Evolutionary conservation across 768 basidiomycete genomes (phyloP), one percentile per base, ranked within the genome.

Genomic region (Flagelloscypha sp.): DNA sequence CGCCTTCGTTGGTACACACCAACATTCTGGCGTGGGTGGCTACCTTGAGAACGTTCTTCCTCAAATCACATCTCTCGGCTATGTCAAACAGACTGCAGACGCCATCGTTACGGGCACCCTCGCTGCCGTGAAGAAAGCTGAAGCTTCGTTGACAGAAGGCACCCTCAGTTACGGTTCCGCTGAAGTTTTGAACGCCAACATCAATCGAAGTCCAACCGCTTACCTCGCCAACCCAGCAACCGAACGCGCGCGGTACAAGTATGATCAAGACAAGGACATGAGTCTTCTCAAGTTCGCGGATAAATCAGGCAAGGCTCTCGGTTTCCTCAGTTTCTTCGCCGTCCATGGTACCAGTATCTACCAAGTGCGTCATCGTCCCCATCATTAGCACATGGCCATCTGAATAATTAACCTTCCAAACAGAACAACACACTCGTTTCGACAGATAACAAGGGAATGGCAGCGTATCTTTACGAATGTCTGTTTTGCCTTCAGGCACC

Each of bases 361-460:
- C 47, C 67, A 76, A 59, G 84, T 84, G 43, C 16, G 52, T 38
- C 8, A 23, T 27, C 16, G 7, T 5, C 12, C 15, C 12, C 28
- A 33, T 35, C 18, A 27, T 29, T 25, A 20, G 10, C 2, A n/a
- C n/a, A n/a, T n/a, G n/a, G 13, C 20, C n/a, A 35, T 20, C 7
- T 10, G 11, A 24, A n/a, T 12, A 12, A 9, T 17, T 23, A 6
- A 23, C 12, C 16, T n/a, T 8, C n/a, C 21, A 5, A n/a, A 18
- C 43, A 85, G 81, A 88, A 87, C 50, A 87, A 85, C 43, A 85
- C 84, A 1, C 61, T 86, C n/a, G 70, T 87, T 20, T 85, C 82
- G 53, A 57, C 69, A 3, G 85, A 87, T 55, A 87, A 87, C 62
- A 87, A 88, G 53, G 85, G 85, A 25, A 85, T 87, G 82, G 83